These are phyloP conservation scores for Kodamaea anthophila DNA, from an alignment of 1,139 yeast genomes.

Conservation along the genomic window DNA sequence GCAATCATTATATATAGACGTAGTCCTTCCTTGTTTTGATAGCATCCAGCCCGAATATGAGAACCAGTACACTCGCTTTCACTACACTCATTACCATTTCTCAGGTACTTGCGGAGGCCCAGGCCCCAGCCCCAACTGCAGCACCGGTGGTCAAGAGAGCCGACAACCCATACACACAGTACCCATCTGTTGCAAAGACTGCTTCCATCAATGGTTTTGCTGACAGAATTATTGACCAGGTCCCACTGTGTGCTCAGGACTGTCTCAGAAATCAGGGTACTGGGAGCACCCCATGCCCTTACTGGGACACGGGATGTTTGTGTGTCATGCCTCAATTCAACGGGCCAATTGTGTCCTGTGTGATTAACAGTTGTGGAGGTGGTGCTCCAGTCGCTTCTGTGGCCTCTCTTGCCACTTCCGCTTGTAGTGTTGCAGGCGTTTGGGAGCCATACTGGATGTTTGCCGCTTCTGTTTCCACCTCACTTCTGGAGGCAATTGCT, in stretches of 20 bases:
- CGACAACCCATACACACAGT: slow-evolving; percentile 10
- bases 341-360: slow-evolving; percentile 38
- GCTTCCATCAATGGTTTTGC: slow-evolving; percentile 50
- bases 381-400: slow-evolving; percentile 34
- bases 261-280: slow-evolving; percentile 28
- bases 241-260: slow-evolving; percentile 40
- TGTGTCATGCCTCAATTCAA: slow-evolving; percentile 46
- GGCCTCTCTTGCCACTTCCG: slow-evolving; percentile 33
- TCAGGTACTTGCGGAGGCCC: slow-evolving; percentile 1
- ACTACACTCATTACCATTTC: slow-evolving; percentile 1
- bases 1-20: too few species aligned
- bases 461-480: slow-evolving; percentile 30
- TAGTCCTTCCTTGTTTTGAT: too few species aligned
- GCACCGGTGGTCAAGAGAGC: slow-evolving; percentile 1
- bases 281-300: slow-evolving; percentile 41
- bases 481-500: slow-evolving; percentile 20
- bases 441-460: slow-evolving; percentile 33
- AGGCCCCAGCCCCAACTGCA: slow-evolving; percentile 3
- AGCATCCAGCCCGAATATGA: too few species aligned
- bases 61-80: slow-evolving; percentile 2
- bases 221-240: slow-evolving; percentile 34
- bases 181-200: slow-evolving; percentile 44
- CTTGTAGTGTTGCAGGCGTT: slow-evolving; percentile 41
- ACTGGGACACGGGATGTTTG: slow-evolving; percentile 52
- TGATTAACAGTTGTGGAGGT: slow-evolving; percentile 31